Conservation (phyloP, 805 yeast species). For the Saccharomycopsis fibuligera region DNA sequence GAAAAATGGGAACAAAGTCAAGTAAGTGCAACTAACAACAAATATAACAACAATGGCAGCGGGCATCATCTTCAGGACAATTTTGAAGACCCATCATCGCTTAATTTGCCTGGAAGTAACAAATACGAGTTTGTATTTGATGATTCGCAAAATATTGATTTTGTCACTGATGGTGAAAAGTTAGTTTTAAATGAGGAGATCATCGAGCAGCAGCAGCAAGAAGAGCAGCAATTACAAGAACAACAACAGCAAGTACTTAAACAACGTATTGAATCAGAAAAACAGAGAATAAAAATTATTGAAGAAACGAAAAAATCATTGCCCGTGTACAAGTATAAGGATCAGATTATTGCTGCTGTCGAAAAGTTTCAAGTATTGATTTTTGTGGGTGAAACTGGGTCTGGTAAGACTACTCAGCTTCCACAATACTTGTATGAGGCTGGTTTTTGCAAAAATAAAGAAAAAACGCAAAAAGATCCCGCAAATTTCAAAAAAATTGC, state of each 20-base stretch:
- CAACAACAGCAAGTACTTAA: slow-evolving; percentile 23
- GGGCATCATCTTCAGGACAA: no score
- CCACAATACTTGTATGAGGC: slow-evolving; percentile 85
- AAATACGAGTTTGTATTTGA: slow-evolving; percentile 78
- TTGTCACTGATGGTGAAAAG: slow-evolving; percentile 37
- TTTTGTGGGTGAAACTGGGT: slow-evolving; percentile 85
- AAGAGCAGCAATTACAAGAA: slow-evolving; percentile 29
- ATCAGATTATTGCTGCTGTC: slow-evolving; percentile 54
- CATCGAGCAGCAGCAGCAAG: slow-evolving; percentile 30
- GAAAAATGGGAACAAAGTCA: slow-evolving; percentile 41
- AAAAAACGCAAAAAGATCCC: slow-evolving; percentile 2
- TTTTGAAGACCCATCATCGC: slow-evolving; percentile 35
- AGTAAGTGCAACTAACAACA: slow-evolving; percentile 23
- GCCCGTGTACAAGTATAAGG: slow-evolving; percentile 67
- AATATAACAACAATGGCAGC: no score
- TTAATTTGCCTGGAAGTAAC: slow-evolving; percentile 35
- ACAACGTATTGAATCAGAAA: slow-evolving; percentile 28
- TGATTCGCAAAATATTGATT: slow-evolving; percentile 52
- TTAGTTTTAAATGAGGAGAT: slow-evolving; percentile 31
- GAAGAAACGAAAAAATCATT: slow-evolving; percentile 54
- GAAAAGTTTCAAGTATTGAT: slow-evolving; percentile 59
- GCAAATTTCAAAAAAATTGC: slow-evolving; percentile 55
- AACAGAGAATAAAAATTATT: slow-evolving; percentile 26
- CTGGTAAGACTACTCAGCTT: slow-evolving; percentile 91
- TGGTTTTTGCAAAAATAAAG: slow-evolving; percentile 50